Percentiles rank a stretch among this genome's conserved stretches.
phyloP scores from a whole-genome alignment of 768 basidiomycete genomes.

The Paxillus involutus region DNA sequence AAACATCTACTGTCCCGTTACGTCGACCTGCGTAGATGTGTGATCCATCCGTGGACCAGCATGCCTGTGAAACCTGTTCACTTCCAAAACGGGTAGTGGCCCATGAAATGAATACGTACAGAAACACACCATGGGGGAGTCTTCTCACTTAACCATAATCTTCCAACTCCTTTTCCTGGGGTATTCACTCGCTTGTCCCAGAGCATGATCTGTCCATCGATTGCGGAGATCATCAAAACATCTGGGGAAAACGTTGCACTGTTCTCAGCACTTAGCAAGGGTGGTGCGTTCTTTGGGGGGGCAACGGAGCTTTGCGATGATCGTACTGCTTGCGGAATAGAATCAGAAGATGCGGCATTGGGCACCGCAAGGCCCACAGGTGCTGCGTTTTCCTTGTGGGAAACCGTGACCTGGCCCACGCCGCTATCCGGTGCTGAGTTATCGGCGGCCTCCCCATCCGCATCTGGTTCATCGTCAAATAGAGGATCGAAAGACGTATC shows the following conservation, averaged over 20 bases:
- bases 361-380: conserved; percentile 28
- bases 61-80: conserved; percentile 57
- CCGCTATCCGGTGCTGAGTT: conserved; percentile 14
- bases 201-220: conserved; percentile 89
- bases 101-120: conserved; percentile 45
- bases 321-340: conserved; percentile 20
- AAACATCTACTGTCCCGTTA: conserved; percentile 89
- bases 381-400: conserved; percentile 13
- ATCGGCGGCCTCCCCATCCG: conserved; percentile 44
- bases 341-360: conserved; percentile 23
- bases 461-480: conserved; percentile 83
- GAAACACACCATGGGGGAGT: conserved; percentile 96
- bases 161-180: conserved; percentile 70
- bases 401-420: conserved; percentile 14
- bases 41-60: conserved; percentile 87
- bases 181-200: conserved; percentile 83
- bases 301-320: conserved; percentile 39
- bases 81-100: not conserved
- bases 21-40: conserved; percentile 90
- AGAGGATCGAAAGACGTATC: conserved; percentile 85
- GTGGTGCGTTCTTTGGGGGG: conserved; percentile 74
- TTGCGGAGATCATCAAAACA: conserved; percentile 81
- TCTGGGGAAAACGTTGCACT: conserved; percentile 76
- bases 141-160: conserved; percentile 88
- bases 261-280: conserved; percentile 59